Conservation (phyloP, 2,329 filamentous ascomycete species). For the Clonostachys solani region DNA sequence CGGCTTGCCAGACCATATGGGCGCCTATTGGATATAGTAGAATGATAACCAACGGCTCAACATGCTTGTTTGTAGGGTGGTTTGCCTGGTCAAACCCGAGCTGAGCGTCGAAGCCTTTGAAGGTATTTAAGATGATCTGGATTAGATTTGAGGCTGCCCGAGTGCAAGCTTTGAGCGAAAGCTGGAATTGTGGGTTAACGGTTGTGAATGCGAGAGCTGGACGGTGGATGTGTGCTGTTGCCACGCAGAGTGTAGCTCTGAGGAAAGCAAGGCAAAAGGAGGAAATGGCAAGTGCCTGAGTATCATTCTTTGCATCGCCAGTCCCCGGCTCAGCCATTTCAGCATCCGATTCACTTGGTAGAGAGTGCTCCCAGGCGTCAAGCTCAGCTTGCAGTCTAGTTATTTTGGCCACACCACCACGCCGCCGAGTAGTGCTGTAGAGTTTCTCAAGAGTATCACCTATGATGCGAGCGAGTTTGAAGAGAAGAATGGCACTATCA, state of each 20-base stretch:
- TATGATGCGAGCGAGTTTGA: conserved; percentile 15
- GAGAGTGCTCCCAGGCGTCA: conserved; percentile 11
- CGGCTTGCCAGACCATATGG: conserved; percentile 17
- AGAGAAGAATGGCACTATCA: conserved; percentile 12
- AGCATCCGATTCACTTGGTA: conserved; percentile 2
- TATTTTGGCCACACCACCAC: conserved; percentile 15
- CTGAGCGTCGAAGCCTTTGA: not conserved
- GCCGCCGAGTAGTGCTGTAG: conserved; percentile 15
- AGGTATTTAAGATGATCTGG: not conserved
- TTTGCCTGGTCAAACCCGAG: not conserved
- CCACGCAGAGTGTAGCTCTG: conserved; percentile 8
- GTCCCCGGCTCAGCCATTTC: conserved; percentile 1
- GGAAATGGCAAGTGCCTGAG: not conserved
- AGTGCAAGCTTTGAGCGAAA: conserved; percentile 9
- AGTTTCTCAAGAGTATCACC: conserved; percentile 12
- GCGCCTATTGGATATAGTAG: conserved; percentile 14
- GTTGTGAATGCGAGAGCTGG: conserved; percentile 15
- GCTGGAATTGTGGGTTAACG: not conserved
- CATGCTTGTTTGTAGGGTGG: not conserved
- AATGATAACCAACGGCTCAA: conserved; percentile 1
- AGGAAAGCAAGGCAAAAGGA: conserved; percentile 5
- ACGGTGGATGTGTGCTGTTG: conserved; percentile 14
- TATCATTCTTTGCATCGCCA: too few relatives aligned
- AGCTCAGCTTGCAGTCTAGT: conserved; percentile 13
- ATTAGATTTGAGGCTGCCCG: conserved; percentile 7